Base-by-base conservation (phyloP, 2,329 filamentous ascomycete species). In the Rhytidhysteron rufulum region DNA sequence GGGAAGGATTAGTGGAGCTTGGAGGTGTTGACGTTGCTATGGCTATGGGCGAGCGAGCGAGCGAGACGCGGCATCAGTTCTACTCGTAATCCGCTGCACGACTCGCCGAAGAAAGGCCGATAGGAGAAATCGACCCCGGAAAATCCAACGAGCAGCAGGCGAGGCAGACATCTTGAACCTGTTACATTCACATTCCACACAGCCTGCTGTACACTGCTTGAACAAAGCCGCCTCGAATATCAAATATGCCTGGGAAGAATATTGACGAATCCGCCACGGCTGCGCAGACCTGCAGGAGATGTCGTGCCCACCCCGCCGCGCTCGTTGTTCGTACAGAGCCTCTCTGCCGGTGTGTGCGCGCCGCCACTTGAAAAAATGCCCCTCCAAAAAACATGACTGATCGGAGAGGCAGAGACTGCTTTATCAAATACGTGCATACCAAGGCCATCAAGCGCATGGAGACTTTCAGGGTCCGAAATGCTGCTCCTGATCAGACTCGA, bases 401-500 rank as follows among this genome's bases (percentile, higher is more conserved):
- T n/a, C 31, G 34, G 50, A 88, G 84, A 41, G 68, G 75, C 50
- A 88, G 84, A 41, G 68, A 75, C 47, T 97, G 93, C 68, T 96
- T 91, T 67, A 71, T 77, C 42, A 77, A 78, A 54, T 96, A 89
- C 70, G 75, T 95, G 40, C 73, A 79, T 44, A 82, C 79, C 50
- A 97, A 97, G 66, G 77, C 83, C 45, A 77, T 88, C 51, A 91
- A 91, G 65, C 86, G 89, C 34, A 79, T 86, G 70, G 81, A 84
- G 51, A 73, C 74, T 30, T 86, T 83, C 57, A 73, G 77, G 33
- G 72, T 80, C 27, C 67, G 69, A 27, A 63, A 74, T 47, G 62
- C 66, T 22, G 60, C 66, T 17, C 63, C 66, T 41, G 67, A 68
- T 31, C 58, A 67, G 37, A 67, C 68, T 41, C 70, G 68, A 50